Evolutionary conservation across 1,139 yeast genomes (phyloP).

Genomic region (Kluyveromyces marxianus): DNA sequence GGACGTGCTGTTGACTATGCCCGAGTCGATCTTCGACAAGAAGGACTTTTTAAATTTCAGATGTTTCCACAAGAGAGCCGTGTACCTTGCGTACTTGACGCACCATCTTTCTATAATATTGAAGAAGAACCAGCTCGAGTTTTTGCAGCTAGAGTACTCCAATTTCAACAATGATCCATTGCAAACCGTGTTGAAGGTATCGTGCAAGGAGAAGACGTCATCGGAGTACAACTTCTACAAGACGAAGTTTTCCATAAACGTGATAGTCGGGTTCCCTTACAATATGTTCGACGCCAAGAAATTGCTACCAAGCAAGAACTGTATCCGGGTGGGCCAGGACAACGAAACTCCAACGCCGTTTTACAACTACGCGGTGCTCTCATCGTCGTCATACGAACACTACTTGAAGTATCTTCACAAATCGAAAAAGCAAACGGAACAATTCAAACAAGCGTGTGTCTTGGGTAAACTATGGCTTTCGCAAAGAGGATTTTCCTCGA

Average conservation of each 20-base stretch:
- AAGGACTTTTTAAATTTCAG: constrained; percentile 89
- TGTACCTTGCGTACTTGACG: constrained; percentile 72
- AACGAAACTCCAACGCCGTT: constrained; percentile 51
- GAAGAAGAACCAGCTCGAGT: constrained; percentile 46
- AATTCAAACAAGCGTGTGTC: constrained; percentile 83
- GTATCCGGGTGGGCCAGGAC: constrained; percentile 59
- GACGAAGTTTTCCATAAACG: constrained; percentile 63
- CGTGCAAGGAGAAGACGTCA: constrained; percentile 29
- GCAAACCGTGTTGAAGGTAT: constrained; percentile 55
- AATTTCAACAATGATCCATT: constrained; percentile 60
- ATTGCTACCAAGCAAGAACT: constrained; percentile 68
- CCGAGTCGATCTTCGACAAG: constrained; percentile 60
- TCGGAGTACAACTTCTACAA: constrained; percentile 49
- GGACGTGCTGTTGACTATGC: constrained; percentile 81
- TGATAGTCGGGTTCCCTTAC: constrained; percentile 66
- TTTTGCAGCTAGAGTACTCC: constrained; percentile 46
- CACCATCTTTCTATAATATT: constrained; percentile 51
- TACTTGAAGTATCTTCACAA: constrained; percentile 71
- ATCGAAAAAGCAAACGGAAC: constrained; percentile 65
- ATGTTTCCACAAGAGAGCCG: constrained; percentile 83
- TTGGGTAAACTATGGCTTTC: constrained; percentile 85
- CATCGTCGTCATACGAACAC: constrained; percentile 60
- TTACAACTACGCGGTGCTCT: constrained; percentile 72
- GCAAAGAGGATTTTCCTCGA: constrained; percentile 74
- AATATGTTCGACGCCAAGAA: constrained; percentile 68